Conservation (phyloP, 805 yeast species). For the Candida fluviatilis region DNA sequence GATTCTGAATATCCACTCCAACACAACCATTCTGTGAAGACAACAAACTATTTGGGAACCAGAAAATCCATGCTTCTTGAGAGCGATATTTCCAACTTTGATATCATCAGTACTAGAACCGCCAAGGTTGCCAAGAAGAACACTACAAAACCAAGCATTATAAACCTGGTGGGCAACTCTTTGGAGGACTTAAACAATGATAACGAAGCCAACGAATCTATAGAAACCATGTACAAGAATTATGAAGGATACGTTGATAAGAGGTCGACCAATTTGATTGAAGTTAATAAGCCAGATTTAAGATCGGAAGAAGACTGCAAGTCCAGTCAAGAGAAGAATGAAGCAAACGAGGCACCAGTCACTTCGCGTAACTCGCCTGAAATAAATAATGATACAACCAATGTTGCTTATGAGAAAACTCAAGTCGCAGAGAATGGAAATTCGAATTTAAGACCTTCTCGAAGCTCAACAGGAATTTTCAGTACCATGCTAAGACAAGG, state of each 20-base stretch:
- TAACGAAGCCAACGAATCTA: constrained; percentile 12
- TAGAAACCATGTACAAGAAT: constrained; percentile 22
- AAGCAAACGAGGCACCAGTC: too few species aligned
- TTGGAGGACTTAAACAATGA: constrained; percentile 23
- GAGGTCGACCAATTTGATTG: constrained; percentile 9
- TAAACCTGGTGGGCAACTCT: constrained; percentile 17
- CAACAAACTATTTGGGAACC: background rate
- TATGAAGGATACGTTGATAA: constrained; percentile 14
- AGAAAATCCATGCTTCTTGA: constrained; percentile 8
- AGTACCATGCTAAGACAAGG: constrained; percentile 15
- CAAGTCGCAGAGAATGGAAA: too few species aligned
- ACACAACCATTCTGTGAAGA: background rate
- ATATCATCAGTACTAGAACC: constrained; percentile 23
- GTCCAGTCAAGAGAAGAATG: too few species aligned
- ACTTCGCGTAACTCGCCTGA: too few species aligned
- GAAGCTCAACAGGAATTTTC: constrained; percentile 28
- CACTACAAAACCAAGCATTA: constrained; percentile 19
- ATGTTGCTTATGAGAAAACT: too few species aligned
- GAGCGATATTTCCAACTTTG: constrained; percentile 22
- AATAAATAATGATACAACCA: too few species aligned
- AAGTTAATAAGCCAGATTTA: constrained; percentile 10
- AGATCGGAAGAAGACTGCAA: constrained; percentile 2
- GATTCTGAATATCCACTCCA: background rate
- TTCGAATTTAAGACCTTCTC: constrained; percentile 14
- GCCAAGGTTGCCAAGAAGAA: constrained; percentile 26